Percentiles rank a stretch among this genome's conserved stretches.
Evolutionary conservation across 768 basidiomycete species (phyloP).

Genomic region (Suillus subaureus): DNA sequence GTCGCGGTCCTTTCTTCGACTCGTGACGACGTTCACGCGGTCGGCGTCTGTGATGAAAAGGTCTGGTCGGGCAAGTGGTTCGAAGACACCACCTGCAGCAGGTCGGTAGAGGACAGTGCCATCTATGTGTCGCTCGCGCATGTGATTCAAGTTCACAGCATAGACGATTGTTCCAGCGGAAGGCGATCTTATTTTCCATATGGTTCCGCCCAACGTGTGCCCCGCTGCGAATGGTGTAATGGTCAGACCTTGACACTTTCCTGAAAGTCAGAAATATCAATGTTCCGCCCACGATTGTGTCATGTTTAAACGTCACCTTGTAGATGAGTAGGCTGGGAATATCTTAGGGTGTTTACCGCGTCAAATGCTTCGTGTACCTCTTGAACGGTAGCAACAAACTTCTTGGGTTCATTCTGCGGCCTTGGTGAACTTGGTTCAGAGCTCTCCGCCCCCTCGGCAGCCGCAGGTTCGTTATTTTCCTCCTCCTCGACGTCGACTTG

Average conservation of each 20-base stretch:
- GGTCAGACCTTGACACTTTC: conserved; percentile 89
- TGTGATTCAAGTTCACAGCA: conserved; percentile 95
- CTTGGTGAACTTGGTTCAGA: conserved; percentile 6
- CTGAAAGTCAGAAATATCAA: conserved; percentile 36
- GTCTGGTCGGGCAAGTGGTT: conserved; percentile 87
- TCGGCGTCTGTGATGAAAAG: conserved; percentile 93
- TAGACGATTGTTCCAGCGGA: conserved; percentile 95
- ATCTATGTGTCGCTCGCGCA: conserved; percentile 92
- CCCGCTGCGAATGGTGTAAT: conserved; percentile 96
- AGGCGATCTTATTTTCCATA: conserved; percentile 99
- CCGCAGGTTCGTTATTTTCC: conserved; percentile 27
- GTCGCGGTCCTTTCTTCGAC: conserved; percentile 89
- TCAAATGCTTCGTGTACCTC: conserved; percentile 95
- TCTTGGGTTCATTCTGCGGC: conserved; percentile 37
- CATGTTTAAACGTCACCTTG: conserved; percentile 58
- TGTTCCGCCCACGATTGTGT: conserved; percentile 6
- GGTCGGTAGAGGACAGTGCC: conserved; percentile 85
- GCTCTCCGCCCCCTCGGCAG: conserved; percentile 25
- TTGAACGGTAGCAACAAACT: conserved; percentile 74
- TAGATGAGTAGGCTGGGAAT: conserved; percentile 93
- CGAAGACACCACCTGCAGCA: conserved; percentile 77
- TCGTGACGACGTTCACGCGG: conserved; percentile 77
- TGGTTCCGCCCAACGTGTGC: conserved; percentile 93
- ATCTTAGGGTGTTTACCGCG: conserved; percentile 86
- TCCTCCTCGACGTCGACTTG: conserved; percentile 44